Evolutionary conservation across 371 early-diverging fungal species (phyloP), one percentile per base, ranked within the genome.

Genomic region (Chytridiales sp.): DNA sequence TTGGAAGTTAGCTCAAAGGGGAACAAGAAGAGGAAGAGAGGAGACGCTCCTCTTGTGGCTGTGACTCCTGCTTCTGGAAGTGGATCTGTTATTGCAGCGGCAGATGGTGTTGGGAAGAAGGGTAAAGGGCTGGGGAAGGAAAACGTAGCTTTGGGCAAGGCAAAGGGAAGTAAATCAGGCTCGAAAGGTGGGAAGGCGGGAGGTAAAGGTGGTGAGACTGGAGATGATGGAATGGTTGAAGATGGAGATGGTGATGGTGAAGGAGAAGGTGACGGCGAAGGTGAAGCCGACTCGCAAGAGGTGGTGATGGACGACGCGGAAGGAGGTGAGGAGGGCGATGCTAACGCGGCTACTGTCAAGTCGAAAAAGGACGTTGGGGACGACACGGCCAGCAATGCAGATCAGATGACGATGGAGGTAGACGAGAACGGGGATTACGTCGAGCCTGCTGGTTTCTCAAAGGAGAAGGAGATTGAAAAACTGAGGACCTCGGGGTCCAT

Each of bases 391-490:
- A 13, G 39, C 55, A 17, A 11, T 38, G 55, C 3, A 32, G 29
- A 21, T 41, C 35, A 2, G 24, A 35, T 24, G 24, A 56, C 55
- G 11, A 40, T 19, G 40, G 60, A 24, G 31, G 54, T 15, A 19
- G 29, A 24, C 52, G 38, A 43, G 36, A 56, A n/a, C n/a, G n/a
- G n/a, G n/a, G n/a, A n/a, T n/a, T n/a, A n/a, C n/a, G n/a, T 35
- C 17, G 65, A 58, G 55, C 50, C 40, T 26, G 56, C 47, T 21
- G 58, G 63, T 2, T 78, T 77, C 56, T 73, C 90, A 6, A 95
- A 95, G 68, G 88, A 91, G 62, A 86, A 90, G 69, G 97, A 96
- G 67, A 85, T 93, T 40, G 96, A 95, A 64, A 92, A 92, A 59
- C 80, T 95, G 35, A 79, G 97, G 34, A 87, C 86, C 17, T 81